Evolutionary conservation across 2,329 filamentous ascomycete species (phyloP).

Genomic region (Mycosphaerelloides madeirae): DNA sequence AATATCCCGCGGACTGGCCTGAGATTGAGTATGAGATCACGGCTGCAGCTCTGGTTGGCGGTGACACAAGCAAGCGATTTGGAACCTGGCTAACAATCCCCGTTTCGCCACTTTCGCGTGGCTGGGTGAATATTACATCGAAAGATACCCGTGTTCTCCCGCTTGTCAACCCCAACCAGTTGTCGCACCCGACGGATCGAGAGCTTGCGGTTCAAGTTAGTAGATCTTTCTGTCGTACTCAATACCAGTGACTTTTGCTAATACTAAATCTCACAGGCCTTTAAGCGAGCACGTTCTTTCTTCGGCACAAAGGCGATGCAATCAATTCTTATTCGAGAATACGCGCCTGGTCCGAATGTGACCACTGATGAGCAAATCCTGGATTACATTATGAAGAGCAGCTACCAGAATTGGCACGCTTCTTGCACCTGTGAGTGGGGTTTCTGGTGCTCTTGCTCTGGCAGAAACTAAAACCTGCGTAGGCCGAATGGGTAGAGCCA

Average conservation of each 20-base stretch:
- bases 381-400: conserved; percentile 10
- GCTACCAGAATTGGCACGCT: conserved; percentile 14
- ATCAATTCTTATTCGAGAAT: conserved; percentile 7
- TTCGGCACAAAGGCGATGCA: conserved; percentile 8
- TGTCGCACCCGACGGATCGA: conserved; percentile 30
- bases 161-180: conserved; percentile 32
- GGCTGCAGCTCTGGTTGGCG: conserved; percentile 8
- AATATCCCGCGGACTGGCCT: conserved; percentile 16
- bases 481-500: conserved; percentile 15
- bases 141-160: conserved; percentile 18
- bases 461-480: neutral
- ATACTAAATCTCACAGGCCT: conserved; percentile 1
- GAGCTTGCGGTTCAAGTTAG: conserved; percentile 24
- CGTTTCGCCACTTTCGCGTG: conserved; percentile 7
- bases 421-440: conserved; percentile 10
- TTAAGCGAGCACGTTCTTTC: conserved; percentile 10
- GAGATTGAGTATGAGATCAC: conserved; percentile 17
- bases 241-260: too few species aligned
- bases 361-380: conserved; percentile 17
- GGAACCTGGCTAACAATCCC: conserved; percentile 25
- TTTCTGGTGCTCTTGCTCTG: too few species aligned
- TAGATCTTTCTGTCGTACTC: too few species aligned
- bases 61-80: conserved; percentile 29
- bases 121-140: conserved; percentile 9
- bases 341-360: conserved; percentile 13